phyloP scores from a whole-genome alignment of 2,329 filamentous ascomycete species.

The Diaporthe sp. region DNA sequence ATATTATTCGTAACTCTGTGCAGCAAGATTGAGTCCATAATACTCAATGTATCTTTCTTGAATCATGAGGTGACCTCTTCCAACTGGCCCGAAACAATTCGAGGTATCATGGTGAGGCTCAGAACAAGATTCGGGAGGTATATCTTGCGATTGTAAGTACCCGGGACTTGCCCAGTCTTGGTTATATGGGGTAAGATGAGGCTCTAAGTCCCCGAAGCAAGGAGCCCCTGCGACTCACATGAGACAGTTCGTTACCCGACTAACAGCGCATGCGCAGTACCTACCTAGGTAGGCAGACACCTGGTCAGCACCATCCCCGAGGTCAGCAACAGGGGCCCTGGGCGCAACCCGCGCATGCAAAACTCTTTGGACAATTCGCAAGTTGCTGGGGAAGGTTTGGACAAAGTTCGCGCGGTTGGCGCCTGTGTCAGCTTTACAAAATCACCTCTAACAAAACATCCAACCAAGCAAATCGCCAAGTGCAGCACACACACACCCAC shows the following conservation, averaged over 20 bases:
- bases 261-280: neutral
- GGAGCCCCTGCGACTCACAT: neutral
- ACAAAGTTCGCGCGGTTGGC: slow-evolving; percentile 1
- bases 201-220: neutral
- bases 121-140: neutral
- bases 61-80: neutral
- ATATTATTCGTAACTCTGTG: neutral
- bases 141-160: neutral
- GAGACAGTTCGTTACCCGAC: neutral
- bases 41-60: too few relatives aligned
- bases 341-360: neutral
- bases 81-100: neutral
- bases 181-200: too few relatives aligned
- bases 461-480: slow-evolving; percentile 12
- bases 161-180: too few relatives aligned
- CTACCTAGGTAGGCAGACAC: neutral
- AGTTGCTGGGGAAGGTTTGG: neutral
- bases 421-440: slow-evolving; percentile 7
- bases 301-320: neutral
- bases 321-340: neutral
- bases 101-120: neutral
- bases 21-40: too few relatives aligned
- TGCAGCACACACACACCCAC: neutral
- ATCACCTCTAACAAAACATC: neutral
- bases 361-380: neutral